These are phyloP conservation scores for Phytophthora europaea DNA, from an alignment of 352 stramenopile genomes.

Conservation along the genomic window DNA sequence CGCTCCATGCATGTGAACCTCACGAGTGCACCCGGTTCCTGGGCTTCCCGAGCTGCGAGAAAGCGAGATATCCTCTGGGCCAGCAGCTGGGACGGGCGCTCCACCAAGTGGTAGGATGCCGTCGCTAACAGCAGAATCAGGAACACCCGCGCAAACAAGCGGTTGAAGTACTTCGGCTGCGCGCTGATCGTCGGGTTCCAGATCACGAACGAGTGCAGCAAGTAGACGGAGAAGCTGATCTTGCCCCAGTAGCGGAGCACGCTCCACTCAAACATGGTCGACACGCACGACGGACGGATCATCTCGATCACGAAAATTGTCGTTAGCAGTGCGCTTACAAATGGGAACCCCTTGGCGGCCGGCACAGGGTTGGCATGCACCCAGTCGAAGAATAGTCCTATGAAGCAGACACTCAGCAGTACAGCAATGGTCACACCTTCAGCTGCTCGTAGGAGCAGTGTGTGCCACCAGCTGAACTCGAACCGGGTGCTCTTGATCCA, in stretches of 20 bases:
- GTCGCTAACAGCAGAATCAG: constrained; percentile 47
- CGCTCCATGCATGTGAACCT: constrained; percentile 28
- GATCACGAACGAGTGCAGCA: constrained; percentile 57
- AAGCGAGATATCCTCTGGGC: constrained; percentile 45
- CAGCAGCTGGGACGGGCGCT: constrained; percentile 59
- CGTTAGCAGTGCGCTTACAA: constrained; percentile 46
- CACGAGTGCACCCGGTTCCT: not conserved
- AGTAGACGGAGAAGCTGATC: constrained; percentile 62
- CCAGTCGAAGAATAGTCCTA: constrained; percentile 53
- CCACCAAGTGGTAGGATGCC: constrained; percentile 46
- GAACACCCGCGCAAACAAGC: constrained; percentile 43
- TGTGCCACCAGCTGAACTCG: constrained; percentile 33
- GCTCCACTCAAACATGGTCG: constrained; percentile 53
- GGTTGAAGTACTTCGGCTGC: constrained; percentile 49
- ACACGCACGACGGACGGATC: constrained; percentile 43
- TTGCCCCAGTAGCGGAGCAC: constrained; percentile 53
- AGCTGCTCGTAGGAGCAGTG: constrained; percentile 21
- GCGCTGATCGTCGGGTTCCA: constrained; percentile 27
- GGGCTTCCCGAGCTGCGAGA: constrained; percentile 30
- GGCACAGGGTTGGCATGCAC: constrained; percentile 38
- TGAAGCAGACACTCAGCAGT: constrained; percentile 44
- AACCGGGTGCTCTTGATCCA: constrained; percentile 34
- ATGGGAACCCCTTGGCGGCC: constrained; percentile 32
- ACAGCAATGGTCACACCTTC: constrained; percentile 34
- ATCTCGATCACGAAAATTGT: constrained; percentile 55